Conservation (phyloP, 177 flowering plant species). For the Telopea speciosissima region DNA sequence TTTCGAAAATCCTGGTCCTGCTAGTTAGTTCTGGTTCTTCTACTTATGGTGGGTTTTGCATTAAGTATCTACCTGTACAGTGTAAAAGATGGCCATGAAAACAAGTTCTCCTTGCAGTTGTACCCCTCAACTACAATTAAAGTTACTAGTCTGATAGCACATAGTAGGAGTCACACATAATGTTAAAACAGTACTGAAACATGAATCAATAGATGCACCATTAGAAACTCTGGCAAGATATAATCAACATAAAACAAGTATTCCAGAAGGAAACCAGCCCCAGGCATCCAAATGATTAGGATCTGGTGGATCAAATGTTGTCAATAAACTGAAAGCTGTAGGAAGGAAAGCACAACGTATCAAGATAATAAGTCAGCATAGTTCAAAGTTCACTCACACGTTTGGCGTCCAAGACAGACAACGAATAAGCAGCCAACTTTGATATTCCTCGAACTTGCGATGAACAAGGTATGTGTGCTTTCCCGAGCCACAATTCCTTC, state of each 20-base stretch:
- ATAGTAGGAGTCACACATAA: not conserved
- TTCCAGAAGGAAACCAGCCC: not conserved
- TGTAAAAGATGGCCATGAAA: too few species aligned
- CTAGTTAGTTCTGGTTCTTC: too few species aligned
- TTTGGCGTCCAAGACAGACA: slow-evolving; percentile 62
- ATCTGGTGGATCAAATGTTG: not conserved
- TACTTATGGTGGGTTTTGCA: too few species aligned
- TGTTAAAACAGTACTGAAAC: not conserved
- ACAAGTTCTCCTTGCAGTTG: not conserved
- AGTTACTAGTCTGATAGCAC: not conserved
- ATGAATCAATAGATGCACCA: not conserved
- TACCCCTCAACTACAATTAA: not conserved
- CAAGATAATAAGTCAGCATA: slow-evolving; percentile 4
- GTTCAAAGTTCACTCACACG: slow-evolving; percentile 44
- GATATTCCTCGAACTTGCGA: slow-evolving; percentile 47
- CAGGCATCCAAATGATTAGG: not conserved
- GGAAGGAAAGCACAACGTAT: not conserved
- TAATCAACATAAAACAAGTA: not conserved
- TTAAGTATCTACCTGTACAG: too few species aligned
- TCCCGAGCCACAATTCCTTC: slow-evolving; percentile 66
- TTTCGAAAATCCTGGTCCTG: too few species aligned
- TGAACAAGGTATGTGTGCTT: slow-evolving; percentile 79
- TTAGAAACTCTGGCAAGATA: not conserved
- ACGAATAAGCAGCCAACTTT: slow-evolving; percentile 56
- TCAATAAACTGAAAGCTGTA: not conserved